These are phyloP conservation scores for Fomitopsis schrenkii DNA, from an alignment of 1,284 basidiomycete genomes.

Conservation along the genomic window DNA sequence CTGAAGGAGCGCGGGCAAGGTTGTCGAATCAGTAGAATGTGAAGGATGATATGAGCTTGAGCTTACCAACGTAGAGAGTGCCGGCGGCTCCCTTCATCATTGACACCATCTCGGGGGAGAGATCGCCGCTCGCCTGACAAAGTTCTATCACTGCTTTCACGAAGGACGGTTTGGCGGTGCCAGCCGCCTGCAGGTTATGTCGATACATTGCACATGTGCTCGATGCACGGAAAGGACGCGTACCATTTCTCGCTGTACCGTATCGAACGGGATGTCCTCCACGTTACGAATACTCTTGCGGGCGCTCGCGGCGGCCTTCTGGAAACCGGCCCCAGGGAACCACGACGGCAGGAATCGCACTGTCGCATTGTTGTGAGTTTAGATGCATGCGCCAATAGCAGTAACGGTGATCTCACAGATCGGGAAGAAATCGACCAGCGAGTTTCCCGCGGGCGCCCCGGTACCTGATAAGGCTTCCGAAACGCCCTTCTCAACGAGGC, in stretches of 20 bases:
- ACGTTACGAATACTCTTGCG: not conserved
- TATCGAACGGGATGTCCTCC: not conserved
- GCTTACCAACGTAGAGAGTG: conserved; percentile 21
- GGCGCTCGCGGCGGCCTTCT: not conserved
- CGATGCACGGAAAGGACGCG: too few species aligned
- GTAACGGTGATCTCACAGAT: conserved; percentile 9
- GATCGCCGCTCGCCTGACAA: conserved; percentile 4
- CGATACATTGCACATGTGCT: not conserved
- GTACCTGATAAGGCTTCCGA: conserved; percentile 17
- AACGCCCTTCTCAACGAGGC: conserved; percentile 18
- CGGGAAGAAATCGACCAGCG: conserved; percentile 26
- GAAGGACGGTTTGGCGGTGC: conserved; percentile 21
- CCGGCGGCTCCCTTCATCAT: conserved; percentile 20
- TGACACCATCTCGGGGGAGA: conserved; percentile 2
- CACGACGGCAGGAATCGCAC: conserved; percentile 10
- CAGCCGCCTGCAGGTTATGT: conserved; percentile 11
- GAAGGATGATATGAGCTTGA: too few species aligned
- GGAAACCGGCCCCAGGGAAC: conserved; percentile 12
- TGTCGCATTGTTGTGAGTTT: not conserved
- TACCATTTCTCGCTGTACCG: not conserved
- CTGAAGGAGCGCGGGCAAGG: conserved; percentile 4
- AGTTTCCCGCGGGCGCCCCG: conserved; percentile 14
- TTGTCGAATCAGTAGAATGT: too few species aligned
- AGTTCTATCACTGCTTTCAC: conserved; percentile 18
- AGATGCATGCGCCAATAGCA: not conserved